Evolutionary conservation across 1,284 basidiomycete species (phyloP), one percentile per base, ranked within the genome.

Genomic region (Microbotryum saponariae): DNA sequence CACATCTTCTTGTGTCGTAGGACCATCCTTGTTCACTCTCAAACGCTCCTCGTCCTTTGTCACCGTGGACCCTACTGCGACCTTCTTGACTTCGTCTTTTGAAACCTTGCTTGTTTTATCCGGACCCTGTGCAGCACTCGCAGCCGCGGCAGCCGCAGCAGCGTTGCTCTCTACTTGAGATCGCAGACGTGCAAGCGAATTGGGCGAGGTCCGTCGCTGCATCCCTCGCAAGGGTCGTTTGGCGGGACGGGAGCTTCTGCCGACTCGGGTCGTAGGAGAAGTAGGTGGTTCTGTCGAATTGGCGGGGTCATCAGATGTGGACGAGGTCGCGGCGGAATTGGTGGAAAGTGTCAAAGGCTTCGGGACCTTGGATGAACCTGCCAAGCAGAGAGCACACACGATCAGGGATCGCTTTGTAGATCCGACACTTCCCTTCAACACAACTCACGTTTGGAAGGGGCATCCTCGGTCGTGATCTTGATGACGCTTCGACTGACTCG

Each of bases 151-250:
- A 3, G 58, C 54, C 27, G 64, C 64, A 27, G 37, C 57, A 3
- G 57, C 62, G n/a, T 64, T 61, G 16, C 37, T 42, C 16, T 42
- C 37, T 16, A 42, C 37, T 42, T 42, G 37, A 23, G 46, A 56
- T 37, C 62, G 62, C 20, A 63, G 54, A 14, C 64, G 62, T 2
- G 62, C 61, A 33, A 70, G 63, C 18, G 62, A 63, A 12, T 61
- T 70, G 4, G 71, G 71, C 27, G 66, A 67, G 21, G 70, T 58
- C 16, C 71, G 68, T 23, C 70, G 61, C 50, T 71, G 68, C n/a
- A 70, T 68, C 6, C 63, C 71, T 47, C 68, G 60, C 45, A 72
- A 68, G 31, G 62, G 61, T 25, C 62, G 67, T 31, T 68, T 66
- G 57, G 60, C 58, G 51, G 59, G 55, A 16, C 61, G 20, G 2